Conservation (phyloP, 352 stramenopile species). For the Globisporangium middletonii region DNA sequence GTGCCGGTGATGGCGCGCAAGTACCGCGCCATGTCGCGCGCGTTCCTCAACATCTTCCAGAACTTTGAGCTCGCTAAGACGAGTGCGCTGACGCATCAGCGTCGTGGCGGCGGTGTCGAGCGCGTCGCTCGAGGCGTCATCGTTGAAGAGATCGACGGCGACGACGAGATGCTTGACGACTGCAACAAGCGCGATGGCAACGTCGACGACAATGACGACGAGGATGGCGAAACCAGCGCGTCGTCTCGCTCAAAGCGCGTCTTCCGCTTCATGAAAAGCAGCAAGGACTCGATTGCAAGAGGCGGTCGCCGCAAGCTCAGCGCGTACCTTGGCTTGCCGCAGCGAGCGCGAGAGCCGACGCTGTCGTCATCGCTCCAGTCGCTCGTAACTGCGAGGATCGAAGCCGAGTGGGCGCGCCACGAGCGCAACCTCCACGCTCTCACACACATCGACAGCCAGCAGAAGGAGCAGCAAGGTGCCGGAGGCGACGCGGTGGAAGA, state of each 20-base stretch:
- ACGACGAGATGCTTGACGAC: neutral
- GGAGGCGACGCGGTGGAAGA: neutral
- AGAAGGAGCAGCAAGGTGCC: neutral
- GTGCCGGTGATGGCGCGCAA: conserved; percentile 16
- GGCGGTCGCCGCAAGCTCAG: conserved; percentile 5
- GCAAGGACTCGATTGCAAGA: neutral
- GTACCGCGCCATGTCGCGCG: conserved; percentile 9
- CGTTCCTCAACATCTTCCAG: conserved; percentile 23
- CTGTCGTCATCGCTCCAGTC: conserved; percentile 2
- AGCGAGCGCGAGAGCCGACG: neutral
- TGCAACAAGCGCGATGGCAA: neutral
- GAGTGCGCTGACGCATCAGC: neutral
- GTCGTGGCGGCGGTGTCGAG: neutral
- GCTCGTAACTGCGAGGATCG: neutral
- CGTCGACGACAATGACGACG: neutral
- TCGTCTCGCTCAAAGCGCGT: neutral
- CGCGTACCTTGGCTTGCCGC: conserved; percentile 2
- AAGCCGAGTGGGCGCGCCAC: conserved; percentile 9
- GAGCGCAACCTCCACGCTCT: conserved; percentile 9
- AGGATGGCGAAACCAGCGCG: neutral
- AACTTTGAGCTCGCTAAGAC: conserved; percentile 20
- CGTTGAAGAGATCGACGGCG: neutral
- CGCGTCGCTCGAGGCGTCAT: neutral
- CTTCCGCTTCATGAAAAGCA: neutral
- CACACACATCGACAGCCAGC: neutral